Percentiles rank a stretch among this genome's conserved stretches.
Conservation (phyloP, 345 rosid genomes). For the Corchorus capsularis region DNA sequence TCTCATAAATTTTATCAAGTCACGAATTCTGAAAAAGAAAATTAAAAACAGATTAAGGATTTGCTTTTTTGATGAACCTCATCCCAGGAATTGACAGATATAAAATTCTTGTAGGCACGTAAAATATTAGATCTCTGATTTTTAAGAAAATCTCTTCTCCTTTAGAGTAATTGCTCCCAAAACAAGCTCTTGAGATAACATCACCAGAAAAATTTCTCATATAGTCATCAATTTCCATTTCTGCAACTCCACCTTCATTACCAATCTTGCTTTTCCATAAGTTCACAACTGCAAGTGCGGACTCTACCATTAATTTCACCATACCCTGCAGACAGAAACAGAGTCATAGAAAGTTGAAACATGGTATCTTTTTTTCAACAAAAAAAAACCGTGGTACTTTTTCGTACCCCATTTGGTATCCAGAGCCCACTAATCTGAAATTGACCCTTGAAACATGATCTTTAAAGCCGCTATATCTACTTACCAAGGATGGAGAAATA, state of each 20-base stretch:
- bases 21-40: background rate
- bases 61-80: background rate
- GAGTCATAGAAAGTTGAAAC: background rate
- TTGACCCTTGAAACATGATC: too few species aligned
- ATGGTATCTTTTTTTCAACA: background rate
- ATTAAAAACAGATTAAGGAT: conserved; percentile 6
- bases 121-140: conserved; percentile 37
- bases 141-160: conserved; percentile 39
- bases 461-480: too few species aligned
- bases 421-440: too few species aligned
- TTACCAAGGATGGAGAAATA: too few species aligned
- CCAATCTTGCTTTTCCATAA: conserved; percentile 41
- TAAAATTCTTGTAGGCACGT: conserved; percentile 30
- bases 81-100: conserved; percentile 29
- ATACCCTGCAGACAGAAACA: conserved; percentile 28
- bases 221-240: conserved; percentile 29
- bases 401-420: too few species aligned
- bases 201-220: conserved; percentile 48
- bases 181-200: conserved; percentile 36
- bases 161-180: conserved; percentile 21
- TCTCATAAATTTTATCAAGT: background rate
- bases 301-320: conserved; percentile 36
- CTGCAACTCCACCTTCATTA: background rate
- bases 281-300: conserved; percentile 25
- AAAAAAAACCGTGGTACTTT: too few species aligned